These are phyloP conservation scores for Trichoderma oligosporum DNA, from an alignment of 2,329 filamentous ascomycete genomes.

Conservation along the genomic window DNA sequence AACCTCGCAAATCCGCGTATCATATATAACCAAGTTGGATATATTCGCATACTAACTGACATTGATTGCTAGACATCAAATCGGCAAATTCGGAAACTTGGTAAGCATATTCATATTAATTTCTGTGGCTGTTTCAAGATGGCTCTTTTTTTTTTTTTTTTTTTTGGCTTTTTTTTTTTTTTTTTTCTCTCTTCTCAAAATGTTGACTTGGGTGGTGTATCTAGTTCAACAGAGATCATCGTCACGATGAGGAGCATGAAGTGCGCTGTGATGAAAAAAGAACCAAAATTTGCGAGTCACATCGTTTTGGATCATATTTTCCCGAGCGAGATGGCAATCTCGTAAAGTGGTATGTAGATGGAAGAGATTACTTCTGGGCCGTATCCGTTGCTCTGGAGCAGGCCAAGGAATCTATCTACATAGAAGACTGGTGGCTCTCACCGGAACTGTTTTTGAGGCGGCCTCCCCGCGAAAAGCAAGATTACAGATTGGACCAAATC, in stretches of 20 bases:
- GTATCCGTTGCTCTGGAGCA: constrained; percentile 86
- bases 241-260: constrained; percentile 92
- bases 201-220: neutral
- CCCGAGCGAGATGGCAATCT: constrained; percentile 81
- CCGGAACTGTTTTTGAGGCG: constrained; percentile 82
- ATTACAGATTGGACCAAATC: constrained; percentile 82
- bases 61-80: constrained; percentile 42
- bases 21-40: too few relatives aligned
- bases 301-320: constrained; percentile 88
- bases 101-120: constrained; percentile 37
- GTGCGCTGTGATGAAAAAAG: constrained; percentile 78
- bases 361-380: constrained; percentile 90
- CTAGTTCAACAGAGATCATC: constrained; percentile 81
- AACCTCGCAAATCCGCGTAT: neutral
- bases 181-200: too few relatives aligned
- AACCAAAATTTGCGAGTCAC: constrained; percentile 62
- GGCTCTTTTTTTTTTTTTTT: too few relatives aligned
- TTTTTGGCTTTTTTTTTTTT: too few relatives aligned
- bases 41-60: too few relatives aligned
- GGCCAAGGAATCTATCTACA: constrained; percentile 91
- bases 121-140: too few relatives aligned
- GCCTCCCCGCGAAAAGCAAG: constrained; percentile 75
- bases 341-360: constrained; percentile 97
- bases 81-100: constrained; percentile 61
- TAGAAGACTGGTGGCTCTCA: constrained; percentile 95